A percentile compares a stretch with the other conserved stretches of the same genome.
phyloP scores from a whole-genome alignment of 208 protist species.

The Leishmania martiniquensis region DNA sequence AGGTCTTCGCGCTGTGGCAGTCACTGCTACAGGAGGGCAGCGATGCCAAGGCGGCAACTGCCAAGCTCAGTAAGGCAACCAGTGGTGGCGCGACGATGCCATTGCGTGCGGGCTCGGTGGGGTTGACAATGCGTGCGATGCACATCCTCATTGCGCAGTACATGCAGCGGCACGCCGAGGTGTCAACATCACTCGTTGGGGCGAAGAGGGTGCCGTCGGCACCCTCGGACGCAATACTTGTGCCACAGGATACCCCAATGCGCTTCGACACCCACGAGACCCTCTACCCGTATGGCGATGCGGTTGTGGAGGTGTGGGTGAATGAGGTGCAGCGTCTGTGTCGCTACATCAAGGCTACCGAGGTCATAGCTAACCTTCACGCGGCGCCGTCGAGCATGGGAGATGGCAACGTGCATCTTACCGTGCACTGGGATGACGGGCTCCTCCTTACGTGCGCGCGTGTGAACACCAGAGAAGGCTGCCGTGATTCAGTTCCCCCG shows the following conservation, averaged over 20 bases:
- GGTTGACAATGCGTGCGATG: conserved; percentile 11
- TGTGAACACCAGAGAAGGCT: neutral
- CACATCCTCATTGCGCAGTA: conserved; percentile 22
- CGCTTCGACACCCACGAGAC: conserved; percentile 34
- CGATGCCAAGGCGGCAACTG: neutral
- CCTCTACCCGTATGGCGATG: conserved; percentile 35
- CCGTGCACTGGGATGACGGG: conserved; percentile 76
- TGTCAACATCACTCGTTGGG: conserved; percentile 12
- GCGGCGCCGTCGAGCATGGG: conserved; percentile 15
- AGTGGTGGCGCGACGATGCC: neutral
- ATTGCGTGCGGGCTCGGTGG: neutral
- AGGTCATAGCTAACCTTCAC: conserved; percentile 72
- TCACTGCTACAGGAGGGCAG: conserved; percentile 14
- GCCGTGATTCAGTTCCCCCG: conserved; percentile 9
- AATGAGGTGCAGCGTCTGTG: conserved; percentile 60
- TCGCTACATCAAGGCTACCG: conserved; percentile 67
- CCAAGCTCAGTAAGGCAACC: neutral
- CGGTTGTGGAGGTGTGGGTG: conserved; percentile 75
- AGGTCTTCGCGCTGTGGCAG: conserved; percentile 30
- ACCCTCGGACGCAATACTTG: neutral
- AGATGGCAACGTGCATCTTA: conserved; percentile 24
- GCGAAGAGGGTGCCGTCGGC: neutral
- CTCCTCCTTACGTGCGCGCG: conserved; percentile 61
- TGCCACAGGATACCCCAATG: conserved; percentile 17
- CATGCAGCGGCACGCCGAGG: conserved; percentile 19